Percentiles rank a stretch among this genome's conserved stretches.
phyloP scores from a whole-genome alignment of 495 filamentous ascomycete genomes.

The Aspergillus bertholletiae region DNA sequence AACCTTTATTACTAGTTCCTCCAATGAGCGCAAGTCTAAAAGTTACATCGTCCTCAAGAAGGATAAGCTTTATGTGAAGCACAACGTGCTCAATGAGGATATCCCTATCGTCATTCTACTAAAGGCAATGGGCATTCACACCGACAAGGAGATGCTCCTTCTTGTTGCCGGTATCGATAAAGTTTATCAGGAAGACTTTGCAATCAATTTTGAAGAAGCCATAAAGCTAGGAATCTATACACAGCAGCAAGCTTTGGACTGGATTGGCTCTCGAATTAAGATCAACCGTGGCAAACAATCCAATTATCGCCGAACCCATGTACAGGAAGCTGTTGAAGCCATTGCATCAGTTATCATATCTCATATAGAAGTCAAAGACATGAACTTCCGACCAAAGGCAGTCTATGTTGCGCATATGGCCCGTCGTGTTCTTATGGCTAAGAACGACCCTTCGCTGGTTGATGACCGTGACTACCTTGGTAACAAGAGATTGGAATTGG shows the following conservation, averaged over 20 bases:
- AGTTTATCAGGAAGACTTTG: conserved; percentile 87
- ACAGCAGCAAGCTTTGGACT: conserved; percentile 92
- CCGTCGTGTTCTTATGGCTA: conserved; percentile 87
- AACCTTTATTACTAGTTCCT: conserved; percentile 59
- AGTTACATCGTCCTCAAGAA: conserved; percentile 93
- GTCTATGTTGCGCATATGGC: conserved; percentile 96
- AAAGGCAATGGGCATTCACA: conserved; percentile 90
- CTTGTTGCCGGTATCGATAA: conserved; percentile 81
- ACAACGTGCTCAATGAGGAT: conserved; percentile 89
- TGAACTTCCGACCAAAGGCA: conserved; percentile 93
- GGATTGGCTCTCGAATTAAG: conserved; percentile 79
- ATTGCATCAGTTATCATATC: conserved; percentile 88
- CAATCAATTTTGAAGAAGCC: conserved; percentile 90
- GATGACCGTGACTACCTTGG: conserved; percentile 98
- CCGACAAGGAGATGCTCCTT: conserved; percentile 89
- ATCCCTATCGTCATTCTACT: conserved; percentile 89
- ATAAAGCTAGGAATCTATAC: conserved; percentile 77
- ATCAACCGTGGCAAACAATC: conserved; percentile 67
- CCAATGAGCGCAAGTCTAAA: conserved; percentile 95
- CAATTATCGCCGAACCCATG: conserved; percentile 61
- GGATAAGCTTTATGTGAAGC: conserved; percentile 80
- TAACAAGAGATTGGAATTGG: conserved; percentile 92
- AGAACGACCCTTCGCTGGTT: conserved; percentile 79
- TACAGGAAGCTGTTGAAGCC: conserved; percentile 87
- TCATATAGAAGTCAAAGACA: conserved; percentile 82